These are phyloP conservation scores for Candida albicans DNA, from an alignment of 1,139 yeast genomes.

Conservation along the genomic window DNA sequence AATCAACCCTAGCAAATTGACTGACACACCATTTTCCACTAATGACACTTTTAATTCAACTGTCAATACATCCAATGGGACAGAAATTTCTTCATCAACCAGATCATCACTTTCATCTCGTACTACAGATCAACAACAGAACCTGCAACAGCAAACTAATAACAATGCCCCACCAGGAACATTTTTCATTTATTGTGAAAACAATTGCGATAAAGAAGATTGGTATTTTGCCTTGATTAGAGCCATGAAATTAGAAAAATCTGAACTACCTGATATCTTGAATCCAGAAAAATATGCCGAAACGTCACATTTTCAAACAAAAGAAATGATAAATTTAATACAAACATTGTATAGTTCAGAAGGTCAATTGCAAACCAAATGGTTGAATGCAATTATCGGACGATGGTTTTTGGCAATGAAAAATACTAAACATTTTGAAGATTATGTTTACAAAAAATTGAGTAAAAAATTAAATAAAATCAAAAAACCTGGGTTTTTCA, in stretches of 20 bases:
- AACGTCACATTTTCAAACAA: conserved; percentile 69
- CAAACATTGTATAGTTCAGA: conserved; percentile 79
- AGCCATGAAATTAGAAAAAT: conserved; percentile 53
- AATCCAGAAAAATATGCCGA: conserved; percentile 56
- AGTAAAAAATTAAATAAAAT: conserved; percentile 74
- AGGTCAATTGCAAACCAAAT: conserved; percentile 78
- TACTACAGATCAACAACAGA: not conserved
- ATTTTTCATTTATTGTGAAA: conserved; percentile 73
- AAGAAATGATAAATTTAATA: conserved; percentile 70
- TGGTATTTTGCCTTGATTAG: conserved; percentile 85
- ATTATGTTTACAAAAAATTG: conserved; percentile 56
- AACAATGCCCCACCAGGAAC: conserved; percentile 52
- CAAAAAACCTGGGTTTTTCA: conserved; percentile 83
- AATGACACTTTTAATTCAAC: not conserved
- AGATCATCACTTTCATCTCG: conserved; percentile 1
- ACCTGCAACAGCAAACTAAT: not conserved
- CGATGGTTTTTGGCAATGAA: conserved; percentile 76
- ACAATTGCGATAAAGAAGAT: conserved; percentile 82
- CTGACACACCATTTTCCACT: not conserved
- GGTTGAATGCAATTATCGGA: conserved; percentile 89
- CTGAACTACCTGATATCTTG: conserved; percentile 18
- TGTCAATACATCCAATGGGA: not conserved
- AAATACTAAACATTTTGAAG: conserved; percentile 64
- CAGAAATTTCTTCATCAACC: not conserved
- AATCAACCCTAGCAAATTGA: conserved; percentile 29